phyloP scores from a whole-genome alignment of 2,329 filamentous ascomycete species.

The Cladorrhinum sp. region DNA sequence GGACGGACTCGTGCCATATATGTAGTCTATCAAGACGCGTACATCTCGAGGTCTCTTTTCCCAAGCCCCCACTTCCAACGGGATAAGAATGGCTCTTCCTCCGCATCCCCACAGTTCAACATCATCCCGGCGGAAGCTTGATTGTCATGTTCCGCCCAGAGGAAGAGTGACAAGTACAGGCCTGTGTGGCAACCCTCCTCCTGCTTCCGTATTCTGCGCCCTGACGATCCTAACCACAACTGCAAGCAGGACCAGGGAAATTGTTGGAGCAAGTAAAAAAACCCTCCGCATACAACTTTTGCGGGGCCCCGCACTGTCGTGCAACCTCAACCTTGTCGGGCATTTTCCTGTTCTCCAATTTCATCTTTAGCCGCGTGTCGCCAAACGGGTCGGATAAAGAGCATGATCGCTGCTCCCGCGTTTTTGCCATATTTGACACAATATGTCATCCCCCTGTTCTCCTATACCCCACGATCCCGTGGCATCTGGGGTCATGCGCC shows the following conservation, averaged over 20 bases:
- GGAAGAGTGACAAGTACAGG: not conserved
- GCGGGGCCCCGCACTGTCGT: constrained; percentile 13
- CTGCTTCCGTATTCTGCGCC: not conserved
- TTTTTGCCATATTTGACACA: constrained; percentile 22
- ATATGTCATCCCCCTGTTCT: constrained; percentile 9
- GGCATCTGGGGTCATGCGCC: not conserved
- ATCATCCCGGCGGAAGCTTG: not conserved
- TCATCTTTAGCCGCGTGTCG: constrained; percentile 20
- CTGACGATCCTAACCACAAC: not conserved
- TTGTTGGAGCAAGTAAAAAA: not conserved
- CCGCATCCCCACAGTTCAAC: not conserved
- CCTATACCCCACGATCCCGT: constrained; percentile 4
- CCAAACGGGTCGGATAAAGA: constrained; percentile 19
- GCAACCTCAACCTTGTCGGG: constrained; percentile 8
- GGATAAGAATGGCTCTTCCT: not conserved
- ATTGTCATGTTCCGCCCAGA: not conserved
- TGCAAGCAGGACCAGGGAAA: not conserved
- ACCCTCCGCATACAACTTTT: constrained; percentile 4
- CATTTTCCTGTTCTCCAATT: constrained; percentile 5
- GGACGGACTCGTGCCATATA: not conserved
- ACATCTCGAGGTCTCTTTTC: not conserved
- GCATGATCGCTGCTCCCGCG: not conserved
- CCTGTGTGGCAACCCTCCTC: not conserved
- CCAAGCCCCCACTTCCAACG: not conserved
- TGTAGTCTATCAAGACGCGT: not conserved